Base-by-base conservation (phyloP, 2,329 filamentous ascomycete genomes). In the Thermomyces lanuginosus region DNA sequence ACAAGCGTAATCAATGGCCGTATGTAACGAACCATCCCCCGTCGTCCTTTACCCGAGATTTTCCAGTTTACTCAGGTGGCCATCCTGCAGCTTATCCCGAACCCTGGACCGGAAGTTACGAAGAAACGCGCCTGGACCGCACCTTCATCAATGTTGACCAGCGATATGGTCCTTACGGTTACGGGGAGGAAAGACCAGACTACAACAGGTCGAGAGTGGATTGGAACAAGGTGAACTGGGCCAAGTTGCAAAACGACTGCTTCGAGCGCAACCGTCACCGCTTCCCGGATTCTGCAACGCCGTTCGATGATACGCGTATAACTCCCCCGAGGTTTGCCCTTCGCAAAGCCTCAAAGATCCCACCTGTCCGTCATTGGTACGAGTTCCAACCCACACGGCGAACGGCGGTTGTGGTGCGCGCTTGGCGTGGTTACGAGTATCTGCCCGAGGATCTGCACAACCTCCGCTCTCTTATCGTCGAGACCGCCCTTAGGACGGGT, bases 401-500 rank as follows among this genome's bases (percentile, higher is more conserved):
- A 12, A 86, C 79, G 1, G 83, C 80, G 2, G 64, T 93, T 4
- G 68, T 93, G 1, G 67, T 93, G 13, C 69, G 84, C 13, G 76
- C 77, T 26, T 92, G 80, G 79, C 72, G 76, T 38, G 76, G 78
- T 39, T 91, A 78, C 39, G 42, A 69, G 6, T 93, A 82, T 63
- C 72, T 72, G 6, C 68, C 77, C 21, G 78, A 92, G 42, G 80
- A 89, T 43, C 63, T 86, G 25, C 70, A 84, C 50, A 81, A 82
- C 42, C 53, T 93, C 18, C 75, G 84, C 16, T 76, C 83, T 16
- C 69, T 92, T 53, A 82, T 93, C 43, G 69, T 75, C 12, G 84
- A 93, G 49, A 58, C 84, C 5, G 66, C 72, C 6, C 55, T 86
- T 26, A 65, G 68, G 29, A 78, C 76, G 0, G 76, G 77, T n/a